phyloP scores from a whole-genome alignment of 495 filamentous ascomycete species.

The Pyrenula aspistea region DNA sequence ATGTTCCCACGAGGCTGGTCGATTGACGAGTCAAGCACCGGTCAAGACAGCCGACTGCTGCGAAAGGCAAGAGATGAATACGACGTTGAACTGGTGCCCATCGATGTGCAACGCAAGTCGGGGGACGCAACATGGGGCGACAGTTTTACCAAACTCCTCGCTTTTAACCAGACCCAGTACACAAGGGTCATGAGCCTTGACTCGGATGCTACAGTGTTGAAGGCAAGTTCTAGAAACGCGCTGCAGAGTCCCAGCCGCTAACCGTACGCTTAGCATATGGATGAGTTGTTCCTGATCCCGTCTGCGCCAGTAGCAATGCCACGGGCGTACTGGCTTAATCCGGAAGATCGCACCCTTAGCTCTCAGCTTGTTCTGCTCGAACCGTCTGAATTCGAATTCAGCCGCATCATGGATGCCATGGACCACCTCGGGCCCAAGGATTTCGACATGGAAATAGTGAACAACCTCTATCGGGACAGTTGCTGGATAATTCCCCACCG shows the following conservation, averaged over 20 bases:
- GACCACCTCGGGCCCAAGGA: conserved; percentile 18
- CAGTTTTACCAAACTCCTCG: conserved; percentile 57
- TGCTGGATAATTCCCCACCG: conserved; percentile 68
- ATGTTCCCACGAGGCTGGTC: conserved; percentile 52
- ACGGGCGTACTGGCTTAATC: conserved; percentile 58
- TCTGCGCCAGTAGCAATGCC: conserved; percentile 48
- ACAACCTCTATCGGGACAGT: conserved; percentile 50
- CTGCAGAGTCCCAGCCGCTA: not conserved
- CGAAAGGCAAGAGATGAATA: conserved; percentile 48
- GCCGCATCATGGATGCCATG: conserved; percentile 36
- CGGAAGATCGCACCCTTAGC: conserved; percentile 38
- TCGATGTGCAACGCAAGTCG: conserved; percentile 39
- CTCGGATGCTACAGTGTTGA: conserved; percentile 51
- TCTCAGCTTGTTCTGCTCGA: conserved; percentile 55
- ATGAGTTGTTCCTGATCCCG: conserved; percentile 67
- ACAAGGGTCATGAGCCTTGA: conserved; percentile 57
- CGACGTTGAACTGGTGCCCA: conserved; percentile 46
- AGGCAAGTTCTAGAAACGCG: conserved; percentile 6
- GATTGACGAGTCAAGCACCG: conserved; percentile 17
- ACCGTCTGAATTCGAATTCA: conserved; percentile 43
- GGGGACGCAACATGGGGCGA: conserved; percentile 44
- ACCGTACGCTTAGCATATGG: conserved; percentile 34
- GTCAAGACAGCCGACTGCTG: conserved; percentile 43
- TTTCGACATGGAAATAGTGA: conserved; percentile 68
- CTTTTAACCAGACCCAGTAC: conserved; percentile 60